These are phyloP conservation scores for Gnaphalium uliginosum DNA, from an alignment of 129 eudicot species.

Conservation along the genomic window DNA sequence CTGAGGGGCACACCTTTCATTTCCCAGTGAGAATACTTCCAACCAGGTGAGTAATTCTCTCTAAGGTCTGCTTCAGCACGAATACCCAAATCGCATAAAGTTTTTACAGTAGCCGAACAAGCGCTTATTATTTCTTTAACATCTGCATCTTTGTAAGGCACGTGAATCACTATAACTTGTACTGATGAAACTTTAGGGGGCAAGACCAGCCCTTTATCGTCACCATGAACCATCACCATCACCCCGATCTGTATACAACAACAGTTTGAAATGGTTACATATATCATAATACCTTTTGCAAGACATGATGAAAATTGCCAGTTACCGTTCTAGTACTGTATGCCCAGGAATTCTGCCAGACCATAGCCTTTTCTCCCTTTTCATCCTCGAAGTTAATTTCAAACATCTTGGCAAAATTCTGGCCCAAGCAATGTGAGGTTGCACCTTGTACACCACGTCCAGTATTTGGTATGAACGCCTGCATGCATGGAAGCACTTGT, in stretches of 20 bases:
- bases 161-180: constrained; percentile 84
- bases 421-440: constrained; percentile 95
- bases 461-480: constrained; percentile 92
- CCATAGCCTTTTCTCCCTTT: constrained; percentile 85
- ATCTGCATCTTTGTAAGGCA: constrained; percentile 85
- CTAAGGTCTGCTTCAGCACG: constrained; percentile 86
- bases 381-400: constrained; percentile 85
- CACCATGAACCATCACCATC: constrained; percentile 97
- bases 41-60: constrained; percentile 91
- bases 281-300: not conserved
- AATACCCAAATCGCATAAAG: constrained; percentile 63
- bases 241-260: constrained; percentile 69
- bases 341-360: constrained; percentile 98
- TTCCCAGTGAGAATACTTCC: constrained; percentile 98
- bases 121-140: constrained; percentile 72
- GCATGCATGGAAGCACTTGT: constrained; percentile 10
- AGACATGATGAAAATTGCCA: not conserved
- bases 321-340: constrained; percentile 89
- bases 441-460: constrained; percentile 99
- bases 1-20: constrained; percentile 94
- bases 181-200: constrained; percentile 91
- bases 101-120: constrained; percentile 58
- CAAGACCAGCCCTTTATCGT: constrained; percentile 88
- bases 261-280: not conserved
- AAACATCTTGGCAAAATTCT: constrained; percentile 93